Conservation (phyloP, 495 filamentous ascomycete species). For the Neurospora discreta region DNA sequence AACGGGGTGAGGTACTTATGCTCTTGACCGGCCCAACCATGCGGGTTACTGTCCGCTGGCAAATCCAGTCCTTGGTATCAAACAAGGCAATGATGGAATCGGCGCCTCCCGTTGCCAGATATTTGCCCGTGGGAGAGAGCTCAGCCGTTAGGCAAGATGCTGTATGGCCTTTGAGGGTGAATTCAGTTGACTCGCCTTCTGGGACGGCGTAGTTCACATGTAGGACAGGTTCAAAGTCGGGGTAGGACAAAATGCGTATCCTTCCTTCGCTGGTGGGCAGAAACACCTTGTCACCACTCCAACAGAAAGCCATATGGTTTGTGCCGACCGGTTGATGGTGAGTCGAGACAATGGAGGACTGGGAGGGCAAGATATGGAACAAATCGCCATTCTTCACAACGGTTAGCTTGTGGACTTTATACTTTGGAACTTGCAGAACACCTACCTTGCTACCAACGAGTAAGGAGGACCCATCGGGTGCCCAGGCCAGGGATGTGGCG, state of each 20-base stretch:
- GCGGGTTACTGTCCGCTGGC: slow-evolving; percentile 63
- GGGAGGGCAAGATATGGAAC: slow-evolving; percentile 48
- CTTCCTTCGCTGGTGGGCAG: slow-evolving; percentile 73
- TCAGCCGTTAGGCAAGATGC: slow-evolving; percentile 61
- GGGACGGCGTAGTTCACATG: slow-evolving; percentile 25
- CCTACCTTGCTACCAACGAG: slow-evolving; percentile 76
- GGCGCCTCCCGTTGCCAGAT: slow-evolving; percentile 78
- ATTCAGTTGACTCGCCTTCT: slow-evolving; percentile 31
- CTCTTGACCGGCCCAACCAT: slow-evolving; percentile 72
- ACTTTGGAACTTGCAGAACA: neutral
- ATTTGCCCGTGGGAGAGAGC: slow-evolving; percentile 63
- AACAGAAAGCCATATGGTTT: slow-evolving; percentile 74
- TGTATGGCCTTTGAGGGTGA: slow-evolving; percentile 72
- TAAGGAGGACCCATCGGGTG: slow-evolving; percentile 70
- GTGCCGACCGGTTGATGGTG: slow-evolving; percentile 66
- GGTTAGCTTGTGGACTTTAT: neutral
- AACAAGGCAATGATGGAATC: slow-evolving; percentile 84
- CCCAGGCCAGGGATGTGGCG: slow-evolving; percentile 77
- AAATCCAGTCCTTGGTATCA: slow-evolving; percentile 90
- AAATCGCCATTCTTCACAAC: slow-evolving; percentile 53
- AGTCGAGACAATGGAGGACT: slow-evolving; percentile 41
- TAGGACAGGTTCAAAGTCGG: slow-evolving; percentile 40
- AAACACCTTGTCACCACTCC: slow-evolving; percentile 61
- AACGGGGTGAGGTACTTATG: slow-evolving; percentile 42
- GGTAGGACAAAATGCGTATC: slow-evolving; percentile 70